Evolutionary conservation across 2,329 filamentous ascomycete genomes (phyloP).

Genomic region (Nemania sp.): DNA sequence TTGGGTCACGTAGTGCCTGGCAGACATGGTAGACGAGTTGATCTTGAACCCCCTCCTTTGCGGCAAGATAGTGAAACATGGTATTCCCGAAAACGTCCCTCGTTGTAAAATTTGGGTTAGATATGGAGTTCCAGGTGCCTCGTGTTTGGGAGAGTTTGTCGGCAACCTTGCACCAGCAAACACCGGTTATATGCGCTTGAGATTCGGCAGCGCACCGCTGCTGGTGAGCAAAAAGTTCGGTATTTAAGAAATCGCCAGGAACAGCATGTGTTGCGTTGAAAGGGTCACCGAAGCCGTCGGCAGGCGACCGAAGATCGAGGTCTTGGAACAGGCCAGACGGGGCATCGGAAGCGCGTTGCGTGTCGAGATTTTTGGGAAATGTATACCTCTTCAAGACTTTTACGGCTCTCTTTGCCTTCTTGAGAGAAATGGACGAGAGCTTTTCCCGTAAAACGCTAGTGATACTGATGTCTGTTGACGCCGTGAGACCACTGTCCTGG

Average conservation of each 20-base stretch:
- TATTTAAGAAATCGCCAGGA: slow-evolving; percentile 55
- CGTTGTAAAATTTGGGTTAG: slow-evolving; percentile 42
- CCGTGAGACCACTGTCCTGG: slow-evolving; percentile 35
- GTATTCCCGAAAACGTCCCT: slow-evolving; percentile 58
- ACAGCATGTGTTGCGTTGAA: slow-evolving; percentile 43
- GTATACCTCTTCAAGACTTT: slow-evolving; percentile 39
- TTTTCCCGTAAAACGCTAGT: slow-evolving; percentile 32
- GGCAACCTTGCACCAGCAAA: slow-evolving; percentile 43
- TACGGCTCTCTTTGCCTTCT: slow-evolving; percentile 31
- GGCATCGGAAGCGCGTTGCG: slow-evolving; percentile 23
- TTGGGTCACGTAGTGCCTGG: slow-evolving; percentile 21
- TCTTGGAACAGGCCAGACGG: slow-evolving; percentile 5
- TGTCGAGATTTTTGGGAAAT: slow-evolving; percentile 35
- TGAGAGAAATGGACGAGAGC: slow-evolving; percentile 29
- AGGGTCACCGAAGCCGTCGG: slow-evolving; percentile 33
- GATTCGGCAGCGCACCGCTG: slow-evolving; percentile 30
- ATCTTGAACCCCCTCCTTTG: slow-evolving; percentile 21
- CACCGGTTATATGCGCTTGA: slow-evolving; percentile 37
- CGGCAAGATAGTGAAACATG: slow-evolving; percentile 50
- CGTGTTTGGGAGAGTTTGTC: slow-evolving; percentile 19
- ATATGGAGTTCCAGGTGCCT: slow-evolving; percentile 23
- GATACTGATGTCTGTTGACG: slow-evolving; percentile 38
- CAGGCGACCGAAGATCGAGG: slow-evolving; percentile 1
- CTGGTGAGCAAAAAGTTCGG: slow-evolving; percentile 27
- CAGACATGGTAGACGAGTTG: slow-evolving; percentile 31